Evolutionary conservation across 139 green algal genomes (phyloP).

Genomic region (Coccomyxa sp.): DNA sequence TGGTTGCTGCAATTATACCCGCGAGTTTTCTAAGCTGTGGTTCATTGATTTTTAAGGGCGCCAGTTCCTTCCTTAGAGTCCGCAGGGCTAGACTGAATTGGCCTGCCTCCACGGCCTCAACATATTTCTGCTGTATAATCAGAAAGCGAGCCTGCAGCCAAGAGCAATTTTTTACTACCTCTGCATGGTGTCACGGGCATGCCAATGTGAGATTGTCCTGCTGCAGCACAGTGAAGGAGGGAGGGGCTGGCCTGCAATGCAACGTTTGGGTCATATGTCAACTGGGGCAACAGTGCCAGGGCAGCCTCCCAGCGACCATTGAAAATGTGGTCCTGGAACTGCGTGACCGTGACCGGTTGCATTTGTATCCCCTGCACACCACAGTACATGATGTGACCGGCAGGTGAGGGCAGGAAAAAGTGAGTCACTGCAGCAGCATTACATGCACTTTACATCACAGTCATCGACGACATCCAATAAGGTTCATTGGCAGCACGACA

Average conservation of each 20-base stretch:
- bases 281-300: slow-evolving; percentile 44
- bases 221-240: neutral
- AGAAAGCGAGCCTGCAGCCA: slow-evolving; percentile 41
- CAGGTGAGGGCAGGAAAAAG: neutral
- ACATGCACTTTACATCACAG: no score
- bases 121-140: slow-evolving; percentile 56
- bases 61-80: slow-evolving; percentile 36
- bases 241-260: neutral
- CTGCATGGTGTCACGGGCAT: neutral
- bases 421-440: neutral
- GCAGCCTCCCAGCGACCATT: slow-evolving; percentile 53
- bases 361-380: slow-evolving; percentile 33
- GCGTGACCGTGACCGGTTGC: slow-evolving; percentile 52
- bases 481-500: no score
- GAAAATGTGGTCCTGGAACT: slow-evolving; percentile 52
- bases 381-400: neutral
- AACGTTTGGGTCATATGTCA: slow-evolving; percentile 16
- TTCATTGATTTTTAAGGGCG: slow-evolving; percentile 39
- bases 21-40: slow-evolving; percentile 50
- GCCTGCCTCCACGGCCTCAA: slow-evolving; percentile 35
- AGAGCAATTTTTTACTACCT: neutral
- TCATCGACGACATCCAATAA: no score
- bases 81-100: slow-evolving; percentile 25
- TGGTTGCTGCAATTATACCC: neutral
- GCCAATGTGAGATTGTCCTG: no score